Evolutionary conservation across 805 yeast genomes (phyloP).

Genomic region (Teunomyces tritomae): DNA sequence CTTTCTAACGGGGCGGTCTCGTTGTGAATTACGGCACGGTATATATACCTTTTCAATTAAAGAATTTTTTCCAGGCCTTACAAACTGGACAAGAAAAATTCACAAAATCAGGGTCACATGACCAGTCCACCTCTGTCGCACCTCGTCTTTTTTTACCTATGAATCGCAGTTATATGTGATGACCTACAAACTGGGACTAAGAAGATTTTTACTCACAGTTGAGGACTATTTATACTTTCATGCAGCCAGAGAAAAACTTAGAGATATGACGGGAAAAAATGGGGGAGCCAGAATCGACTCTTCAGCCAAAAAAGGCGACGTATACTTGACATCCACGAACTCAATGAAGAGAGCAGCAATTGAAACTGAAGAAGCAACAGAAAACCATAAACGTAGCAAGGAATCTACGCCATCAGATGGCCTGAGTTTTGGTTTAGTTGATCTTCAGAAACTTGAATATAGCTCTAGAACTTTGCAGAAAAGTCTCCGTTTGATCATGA

Average conservation of each 20-base stretch:
- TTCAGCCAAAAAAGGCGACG: background rate
- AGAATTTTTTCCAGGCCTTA: background rate
- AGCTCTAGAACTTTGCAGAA: conserved; percentile 30
- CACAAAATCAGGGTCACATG: background rate
- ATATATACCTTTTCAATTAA: background rate
- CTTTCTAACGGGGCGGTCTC: background rate
- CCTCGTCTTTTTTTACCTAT: background rate
- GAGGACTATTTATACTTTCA: background rate
- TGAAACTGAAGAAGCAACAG: background rate
- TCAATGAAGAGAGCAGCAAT: background rate
- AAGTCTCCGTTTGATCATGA: conserved; percentile 14
- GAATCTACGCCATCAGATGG: background rate
- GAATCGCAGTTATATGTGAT: background rate
- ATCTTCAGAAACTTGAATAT: conserved; percentile 39
- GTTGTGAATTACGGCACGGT: background rate
- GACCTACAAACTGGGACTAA: background rate
- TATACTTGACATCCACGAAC: background rate
- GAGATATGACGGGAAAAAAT: conserved; percentile 1
- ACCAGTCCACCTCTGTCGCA: background rate
- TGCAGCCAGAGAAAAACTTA: background rate
- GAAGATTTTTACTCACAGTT: background rate
- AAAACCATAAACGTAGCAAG: background rate
- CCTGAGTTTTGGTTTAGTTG: conserved; percentile 18
- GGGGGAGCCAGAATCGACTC: background rate
- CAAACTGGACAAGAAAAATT: background rate